A percentile compares a stretch with the other conserved stretches of the same genome.
phyloP scores from a whole-genome alignment of 768 basidiomycete species.

The Trametes elegans region DNA sequence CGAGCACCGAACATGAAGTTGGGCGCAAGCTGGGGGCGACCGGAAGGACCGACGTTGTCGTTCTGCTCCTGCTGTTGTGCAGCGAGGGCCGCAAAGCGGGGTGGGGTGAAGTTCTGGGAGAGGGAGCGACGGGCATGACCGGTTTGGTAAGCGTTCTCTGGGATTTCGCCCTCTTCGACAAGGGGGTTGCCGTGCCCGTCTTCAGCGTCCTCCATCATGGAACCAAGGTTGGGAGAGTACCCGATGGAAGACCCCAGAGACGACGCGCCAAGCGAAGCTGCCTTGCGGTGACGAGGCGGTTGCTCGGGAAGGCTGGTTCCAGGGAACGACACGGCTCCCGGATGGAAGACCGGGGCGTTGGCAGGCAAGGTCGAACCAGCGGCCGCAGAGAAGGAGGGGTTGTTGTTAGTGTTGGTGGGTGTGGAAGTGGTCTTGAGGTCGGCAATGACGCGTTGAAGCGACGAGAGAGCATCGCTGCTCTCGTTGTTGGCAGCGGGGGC shows the following conservation, averaged over 20 bases:
- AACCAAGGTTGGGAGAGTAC: conserved; percentile 76
- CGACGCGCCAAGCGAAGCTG: conserved; percentile 65
- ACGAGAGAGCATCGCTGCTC: conserved; percentile 78
- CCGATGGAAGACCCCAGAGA: conserved; percentile 62
- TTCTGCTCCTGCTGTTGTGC: conserved; percentile 63
- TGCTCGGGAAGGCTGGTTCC: conserved; percentile 41
- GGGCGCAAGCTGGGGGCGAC: conserved; percentile 89
- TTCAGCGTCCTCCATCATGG: conserved; percentile 83
- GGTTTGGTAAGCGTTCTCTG: conserved; percentile 50
- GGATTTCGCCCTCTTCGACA: conserved; percentile 80
- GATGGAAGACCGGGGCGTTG: conserved; percentile 75
- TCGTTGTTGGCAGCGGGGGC: conserved; percentile 54
- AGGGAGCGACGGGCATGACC: conserved; percentile 72
- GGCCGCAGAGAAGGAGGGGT: conserved; percentile 42
- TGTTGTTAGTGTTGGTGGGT: conserved; percentile 44
- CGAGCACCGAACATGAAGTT: conserved; percentile 84
- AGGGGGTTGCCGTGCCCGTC: conserved; percentile 46
- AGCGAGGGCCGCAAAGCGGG: conserved; percentile 81
- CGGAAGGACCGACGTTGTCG: conserved; percentile 64
- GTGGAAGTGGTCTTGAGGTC: conserved; percentile 88
- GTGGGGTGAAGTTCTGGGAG: conserved; percentile 84
- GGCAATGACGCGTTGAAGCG: conserved; percentile 90
- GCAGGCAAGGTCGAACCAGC: conserved; percentile 51
- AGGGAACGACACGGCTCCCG: conserved; percentile 58
- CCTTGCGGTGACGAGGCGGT: conserved; percentile 74